phyloP scores from a whole-genome alignment of 768 basidiomycete species.

The Naganishia onofrii region DNA sequence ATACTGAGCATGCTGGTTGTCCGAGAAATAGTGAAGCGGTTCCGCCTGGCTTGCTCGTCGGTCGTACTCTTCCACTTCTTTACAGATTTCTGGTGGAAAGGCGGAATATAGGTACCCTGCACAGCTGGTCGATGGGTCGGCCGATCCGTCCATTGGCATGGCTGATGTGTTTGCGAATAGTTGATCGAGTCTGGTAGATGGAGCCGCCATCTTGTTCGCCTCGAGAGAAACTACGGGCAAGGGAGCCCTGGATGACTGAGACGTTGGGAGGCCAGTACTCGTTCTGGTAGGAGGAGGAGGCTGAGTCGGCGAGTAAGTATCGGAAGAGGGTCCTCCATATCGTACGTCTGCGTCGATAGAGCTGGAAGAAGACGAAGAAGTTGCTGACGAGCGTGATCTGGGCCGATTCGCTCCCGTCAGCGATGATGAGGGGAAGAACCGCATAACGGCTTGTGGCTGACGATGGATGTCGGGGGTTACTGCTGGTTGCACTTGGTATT shows the following conservation, averaged over 20 bases:
- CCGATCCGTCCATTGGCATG: not conserved
- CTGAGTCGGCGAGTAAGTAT: not conserved
- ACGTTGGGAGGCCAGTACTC: not conserved
- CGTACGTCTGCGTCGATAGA: not conserved
- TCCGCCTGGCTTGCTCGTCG: not conserved
- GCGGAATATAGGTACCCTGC: not conserved
- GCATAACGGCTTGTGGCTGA: not conserved
- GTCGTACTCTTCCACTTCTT: slow-evolving; percentile 17
- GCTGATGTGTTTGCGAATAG: not conserved
- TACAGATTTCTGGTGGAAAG: not conserved
- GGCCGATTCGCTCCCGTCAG: not conserved
- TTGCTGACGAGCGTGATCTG: slow-evolving; percentile 11
- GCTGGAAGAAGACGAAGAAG: slow-evolving; percentile 11
- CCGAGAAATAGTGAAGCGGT: slow-evolving; percentile 12
- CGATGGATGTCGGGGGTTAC: too few species aligned
- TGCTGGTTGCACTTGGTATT: too few species aligned
- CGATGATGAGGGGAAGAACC: not conserved
- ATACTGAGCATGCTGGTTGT: slow-evolving; percentile 12
- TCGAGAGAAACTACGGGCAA: not conserved
- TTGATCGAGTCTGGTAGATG: not conserved
- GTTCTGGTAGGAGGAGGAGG: slow-evolving; percentile 12
- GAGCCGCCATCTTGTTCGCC: not conserved
- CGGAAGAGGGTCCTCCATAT: not conserved
- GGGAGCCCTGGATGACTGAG: not conserved
- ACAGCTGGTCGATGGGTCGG: not conserved